Conservation (phyloP, 73 alveolate genomes). For the Tetrahymena thermophila region DNA sequence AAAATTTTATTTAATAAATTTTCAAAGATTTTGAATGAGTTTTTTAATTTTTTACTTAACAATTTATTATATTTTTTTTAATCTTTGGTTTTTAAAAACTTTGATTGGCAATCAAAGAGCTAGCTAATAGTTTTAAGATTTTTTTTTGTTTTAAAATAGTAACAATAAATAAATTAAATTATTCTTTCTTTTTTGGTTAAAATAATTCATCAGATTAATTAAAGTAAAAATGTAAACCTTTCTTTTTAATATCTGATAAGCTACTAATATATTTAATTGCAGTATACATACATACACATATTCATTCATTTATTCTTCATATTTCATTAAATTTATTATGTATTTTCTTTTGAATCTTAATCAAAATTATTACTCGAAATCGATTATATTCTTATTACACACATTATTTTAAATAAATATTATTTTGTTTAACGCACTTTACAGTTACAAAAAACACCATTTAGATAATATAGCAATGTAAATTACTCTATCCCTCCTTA, state of each 20-base stretch:
- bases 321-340: neutral
- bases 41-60: neutral
- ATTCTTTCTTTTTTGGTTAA: neutral
- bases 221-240: neutral
- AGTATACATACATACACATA: too few relatives aligned
- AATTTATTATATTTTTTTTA: neutral
- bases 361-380: neutral
- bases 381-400: neutral
- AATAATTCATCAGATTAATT: neutral
- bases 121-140: neutral
- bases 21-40: neutral
- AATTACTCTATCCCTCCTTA: too few relatives aligned
- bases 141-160: neutral
- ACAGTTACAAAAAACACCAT: neutral
- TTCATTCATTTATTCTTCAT: neutral
- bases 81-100: neutral
- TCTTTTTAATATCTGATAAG: neutral
- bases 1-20: neutral
- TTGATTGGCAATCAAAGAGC: neutral
- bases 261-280: neutral
- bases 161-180: neutral
- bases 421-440: neutral
- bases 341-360: neutral
- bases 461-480: too few relatives aligned
- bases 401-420: too few relatives aligned